Base-by-base conservation (phyloP, 2,329 filamentous ascomycete species). In the Allantophomopsis lycopodina region DNA sequence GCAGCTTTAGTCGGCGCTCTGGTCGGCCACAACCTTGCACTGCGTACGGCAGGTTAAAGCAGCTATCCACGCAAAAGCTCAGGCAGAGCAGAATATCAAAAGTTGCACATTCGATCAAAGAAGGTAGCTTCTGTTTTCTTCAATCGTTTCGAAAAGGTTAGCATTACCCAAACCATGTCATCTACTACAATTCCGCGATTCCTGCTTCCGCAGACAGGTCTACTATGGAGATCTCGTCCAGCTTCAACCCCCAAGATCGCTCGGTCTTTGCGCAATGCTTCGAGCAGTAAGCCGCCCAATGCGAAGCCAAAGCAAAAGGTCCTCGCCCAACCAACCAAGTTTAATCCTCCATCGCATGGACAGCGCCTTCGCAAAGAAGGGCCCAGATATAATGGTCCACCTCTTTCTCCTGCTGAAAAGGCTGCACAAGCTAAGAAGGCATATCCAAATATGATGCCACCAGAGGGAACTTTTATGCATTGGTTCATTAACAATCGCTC, bases 301-400 rank as follows among this genome's bases (percentile, higher is more conserved):
- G 41, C 45, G 8, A 82, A 80, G 53, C 73, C 75, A 30, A 70
- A 79, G 45, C 73, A 75, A 30, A 70, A 79, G 45, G 72, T 86
- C 5, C 78, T 98, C 47, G 84, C 84, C 51, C 86, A 95, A 60
- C 89, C 89, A 17, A 73, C 83, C 53, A 83, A 80, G 57, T 96
- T 94, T 69, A 84, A 84, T 36, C 89, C 91, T 2, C 91, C 91
- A 0, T 96, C 89, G 0, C 91, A 96, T 59, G 80, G 83, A 11
- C 66, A 82, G 16, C 70, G 82, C 6, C 70, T 86, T 23, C 66
- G 71, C 5, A 68, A 70, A 47, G 60, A 59, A 39, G 58, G 65
- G 6, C 77, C 79, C 21, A 69, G 71, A 50, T 94, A 93, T 56
- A 61, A 64, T 1, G 87, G 86, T 31, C 83, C 85, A 14, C 62